Conservation (phyloP, 2,329 filamentous ascomycete genomes). For the Pestalotiopsis sp. region DNA sequence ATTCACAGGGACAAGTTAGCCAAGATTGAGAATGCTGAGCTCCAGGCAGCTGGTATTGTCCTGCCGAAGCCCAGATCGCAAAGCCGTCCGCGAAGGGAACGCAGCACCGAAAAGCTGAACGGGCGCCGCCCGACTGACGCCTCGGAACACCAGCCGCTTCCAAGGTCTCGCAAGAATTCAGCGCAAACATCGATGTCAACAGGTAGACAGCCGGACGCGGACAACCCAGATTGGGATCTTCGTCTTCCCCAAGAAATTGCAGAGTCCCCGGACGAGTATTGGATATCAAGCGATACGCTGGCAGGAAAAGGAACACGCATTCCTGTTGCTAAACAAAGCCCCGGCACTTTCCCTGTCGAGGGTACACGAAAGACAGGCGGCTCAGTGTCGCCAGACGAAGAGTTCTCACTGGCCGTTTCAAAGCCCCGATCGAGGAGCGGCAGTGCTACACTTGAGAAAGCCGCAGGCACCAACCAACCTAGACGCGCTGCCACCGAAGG, state of each 20-base stretch:
- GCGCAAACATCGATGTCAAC: constrained; percentile 30
- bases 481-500: constrained; percentile 51
- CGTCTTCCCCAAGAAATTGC: constrained; percentile 79
- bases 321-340: constrained; percentile 80
- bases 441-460: constrained; percentile 61
- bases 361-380: constrained; percentile 64
- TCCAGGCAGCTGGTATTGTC: constrained; percentile 76
- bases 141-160: constrained; percentile 29
- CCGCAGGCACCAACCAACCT: constrained; percentile 29
- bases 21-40: constrained; percentile 78
- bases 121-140: constrained; percentile 35
- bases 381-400: constrained; percentile 47
- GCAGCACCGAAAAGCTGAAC: constrained; percentile 40
- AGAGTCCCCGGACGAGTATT: constrained; percentile 58
- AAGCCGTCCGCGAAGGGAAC: constrained; percentile 50
- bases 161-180: constrained; percentile 51
- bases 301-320: constrained; percentile 74
- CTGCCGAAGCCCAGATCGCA: constrained; percentile 57
- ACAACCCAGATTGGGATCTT: constrained; percentile 68
- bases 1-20: constrained; percentile 85
- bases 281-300: constrained; percentile 48
- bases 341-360: constrained; percentile 73
- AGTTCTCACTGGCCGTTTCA: constrained; percentile 59
- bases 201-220: constrained; percentile 42
- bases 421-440: constrained; percentile 73